These are phyloP conservation scores for Flaveria trinervia DNA, from an alignment of 129 eudicot species.

Conservation along the genomic window DNA sequence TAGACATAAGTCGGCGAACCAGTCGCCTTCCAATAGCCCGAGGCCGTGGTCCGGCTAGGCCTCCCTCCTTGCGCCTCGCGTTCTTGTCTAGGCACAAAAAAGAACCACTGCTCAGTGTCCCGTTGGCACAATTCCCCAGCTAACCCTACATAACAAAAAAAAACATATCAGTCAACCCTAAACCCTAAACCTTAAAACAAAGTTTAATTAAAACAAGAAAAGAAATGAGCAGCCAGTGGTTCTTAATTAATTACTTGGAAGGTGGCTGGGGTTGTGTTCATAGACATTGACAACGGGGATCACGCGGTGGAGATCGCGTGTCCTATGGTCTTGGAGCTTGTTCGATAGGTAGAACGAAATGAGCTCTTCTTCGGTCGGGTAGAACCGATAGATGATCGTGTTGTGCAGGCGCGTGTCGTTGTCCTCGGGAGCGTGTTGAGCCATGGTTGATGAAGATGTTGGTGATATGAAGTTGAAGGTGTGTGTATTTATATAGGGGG, in stretches of 20 bases:
- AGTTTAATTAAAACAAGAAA: no score
- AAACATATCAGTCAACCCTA: background rate
- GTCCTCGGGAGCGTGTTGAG: background rate
- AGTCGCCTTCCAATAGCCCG: conserved; percentile 91
- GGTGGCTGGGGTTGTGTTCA: conserved; percentile 51
- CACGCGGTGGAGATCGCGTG: conserved; percentile 40
- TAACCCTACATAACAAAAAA: conserved; percentile 29
- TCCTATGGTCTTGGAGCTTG: conserved; percentile 43
- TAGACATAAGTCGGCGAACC: conserved; percentile 76
- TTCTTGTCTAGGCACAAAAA: conserved; percentile 70
- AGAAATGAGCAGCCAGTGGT: background rate
- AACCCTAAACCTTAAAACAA: background rate
- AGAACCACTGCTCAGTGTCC: conserved; percentile 87
- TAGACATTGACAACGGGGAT: conserved; percentile 68
- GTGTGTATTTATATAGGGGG: conserved; percentile 16
- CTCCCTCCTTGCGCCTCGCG: conserved; percentile 84
- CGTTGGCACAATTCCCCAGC: conserved; percentile 59
- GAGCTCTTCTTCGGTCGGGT: conserved; percentile 86
- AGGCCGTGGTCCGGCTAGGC: conserved; percentile 63
- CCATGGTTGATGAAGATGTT: conserved; percentile 22
- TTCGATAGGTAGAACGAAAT: conserved; percentile 59
- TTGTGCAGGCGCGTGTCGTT: background rate
- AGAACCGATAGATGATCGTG: conserved; percentile 44
- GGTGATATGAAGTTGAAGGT: background rate
- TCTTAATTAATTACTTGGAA: conserved; percentile 39